phyloP scores from a whole-genome alignment of 306 rosid genomes.

The Cucurbita argyrosperma region DNA sequence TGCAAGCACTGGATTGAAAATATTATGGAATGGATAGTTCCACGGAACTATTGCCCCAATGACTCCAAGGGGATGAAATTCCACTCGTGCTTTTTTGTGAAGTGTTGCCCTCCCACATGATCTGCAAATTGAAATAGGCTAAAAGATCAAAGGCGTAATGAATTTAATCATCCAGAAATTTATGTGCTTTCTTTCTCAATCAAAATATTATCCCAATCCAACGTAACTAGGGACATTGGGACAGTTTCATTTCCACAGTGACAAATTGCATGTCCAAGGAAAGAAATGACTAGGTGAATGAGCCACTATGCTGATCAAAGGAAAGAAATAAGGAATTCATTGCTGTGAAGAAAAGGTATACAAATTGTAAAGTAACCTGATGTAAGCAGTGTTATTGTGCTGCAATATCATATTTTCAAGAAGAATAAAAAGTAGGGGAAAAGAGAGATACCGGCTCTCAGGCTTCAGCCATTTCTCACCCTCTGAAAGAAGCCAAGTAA shows the following conservation, averaged over 20 bases:
- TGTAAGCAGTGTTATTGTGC: background rate
- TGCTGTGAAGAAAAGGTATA: background rate
- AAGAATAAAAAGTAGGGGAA: background rate
- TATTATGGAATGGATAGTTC: constrained; percentile 88
- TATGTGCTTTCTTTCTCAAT: background rate
- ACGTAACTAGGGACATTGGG: background rate
- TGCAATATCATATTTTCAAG: background rate
- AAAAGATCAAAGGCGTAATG: background rate
- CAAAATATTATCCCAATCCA: background rate
- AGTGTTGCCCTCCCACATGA: constrained; percentile 73
- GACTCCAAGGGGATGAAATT: constrained; percentile 90
- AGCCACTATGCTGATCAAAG: background rate
- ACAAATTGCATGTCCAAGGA: background rate
- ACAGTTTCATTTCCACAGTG: background rate
- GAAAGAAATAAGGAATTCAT: background rate
- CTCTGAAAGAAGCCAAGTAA: constrained; percentile 88
- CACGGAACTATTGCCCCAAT: constrained; percentile 86
- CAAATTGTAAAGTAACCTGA: background rate
- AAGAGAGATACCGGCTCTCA: constrained; percentile 53
- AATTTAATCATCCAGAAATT: background rate
- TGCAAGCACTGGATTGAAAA: constrained; percentile 84
- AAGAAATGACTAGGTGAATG: background rate
- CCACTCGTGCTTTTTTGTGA: constrained; percentile 78
- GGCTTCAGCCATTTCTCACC: constrained; percentile 89
- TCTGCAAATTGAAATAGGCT: constrained; percentile 28